phyloP scores from a whole-genome alignment of 2,329 filamentous ascomycete species.

The Blumeria graminis region DNA sequence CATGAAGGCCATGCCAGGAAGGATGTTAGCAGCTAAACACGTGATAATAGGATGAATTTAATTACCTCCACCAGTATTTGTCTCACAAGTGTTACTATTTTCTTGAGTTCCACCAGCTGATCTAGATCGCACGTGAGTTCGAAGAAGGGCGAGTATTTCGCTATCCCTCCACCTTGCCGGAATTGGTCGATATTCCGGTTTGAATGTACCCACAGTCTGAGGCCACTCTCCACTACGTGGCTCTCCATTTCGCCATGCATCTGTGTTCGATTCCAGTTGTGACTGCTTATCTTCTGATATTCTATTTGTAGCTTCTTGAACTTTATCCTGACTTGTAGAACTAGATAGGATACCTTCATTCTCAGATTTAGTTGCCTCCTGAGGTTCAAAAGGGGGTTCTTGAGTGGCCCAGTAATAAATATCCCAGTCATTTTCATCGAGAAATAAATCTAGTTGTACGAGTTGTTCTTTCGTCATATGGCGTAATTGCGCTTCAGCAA shows the following conservation, averaged over 20 bases:
- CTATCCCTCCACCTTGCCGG: slow-evolving; percentile 66
- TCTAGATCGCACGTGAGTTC: slow-evolving; percentile 53
- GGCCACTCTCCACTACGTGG: slow-evolving; percentile 60
- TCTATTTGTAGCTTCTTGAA: slow-evolving; percentile 10
- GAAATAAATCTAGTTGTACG: slow-evolving; percentile 66
- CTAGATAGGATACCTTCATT: slow-evolving; percentile 18
- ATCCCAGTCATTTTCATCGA: slow-evolving; percentile 99
- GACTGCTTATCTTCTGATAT: slow-evolving; percentile 10
- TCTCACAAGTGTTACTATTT: slow-evolving; percentile 5
- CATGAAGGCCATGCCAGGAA: slow-evolving; percentile 16
- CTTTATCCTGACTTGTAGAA: slow-evolving; percentile 6
- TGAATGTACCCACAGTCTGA: slow-evolving; percentile 85
- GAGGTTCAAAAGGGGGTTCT: slow-evolving; percentile 32
- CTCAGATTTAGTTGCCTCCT: slow-evolving; percentile 24
- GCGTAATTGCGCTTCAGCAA: slow-evolving; percentile 56
- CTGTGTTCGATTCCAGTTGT: slow-evolving; percentile 11
- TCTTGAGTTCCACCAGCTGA: slow-evolving; percentile 31
- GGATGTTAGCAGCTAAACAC: slow-evolving; percentile 2
- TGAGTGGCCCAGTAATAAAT: slow-evolving; percentile 99
- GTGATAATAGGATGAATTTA: not conserved
- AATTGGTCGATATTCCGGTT: slow-evolving; percentile 78
- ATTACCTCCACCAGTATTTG: slow-evolving; percentile 12
- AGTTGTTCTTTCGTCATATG: slow-evolving; percentile 53
- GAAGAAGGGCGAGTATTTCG: slow-evolving; percentile 51
- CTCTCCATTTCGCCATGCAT: slow-evolving; percentile 16